phyloP scores from a whole-genome alignment of 1,284 basidiomycete genomes.

The Papiliotrema fonsecae region DNA sequence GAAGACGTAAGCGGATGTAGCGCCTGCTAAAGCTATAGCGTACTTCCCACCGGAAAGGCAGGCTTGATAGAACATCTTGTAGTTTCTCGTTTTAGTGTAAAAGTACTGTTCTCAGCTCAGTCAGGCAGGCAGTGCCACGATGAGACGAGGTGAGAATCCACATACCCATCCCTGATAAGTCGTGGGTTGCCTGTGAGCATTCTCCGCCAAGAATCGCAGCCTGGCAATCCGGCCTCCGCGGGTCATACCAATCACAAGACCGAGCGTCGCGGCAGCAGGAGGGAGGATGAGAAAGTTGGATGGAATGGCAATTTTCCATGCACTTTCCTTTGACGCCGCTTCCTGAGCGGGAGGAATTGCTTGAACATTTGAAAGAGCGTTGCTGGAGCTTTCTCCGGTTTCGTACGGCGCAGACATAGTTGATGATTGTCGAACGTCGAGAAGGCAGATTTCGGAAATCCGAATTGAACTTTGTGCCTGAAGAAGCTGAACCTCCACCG shows the following conservation, averaged over 20 bases:
- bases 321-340: too few relatives aligned
- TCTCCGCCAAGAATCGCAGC: slow-evolving; percentile 45
- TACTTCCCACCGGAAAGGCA: slow-evolving; percentile 32
- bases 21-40: slow-evolving; percentile 31
- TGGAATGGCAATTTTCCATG: slow-evolving; percentile 28
- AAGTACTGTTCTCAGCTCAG: slow-evolving; percentile 41
- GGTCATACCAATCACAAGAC: slow-evolving; percentile 39
- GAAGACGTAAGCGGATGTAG: slow-evolving; percentile 30
- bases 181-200: slow-evolving; percentile 45
- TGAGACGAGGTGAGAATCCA: slow-evolving; percentile 10
- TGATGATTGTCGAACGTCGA: too few relatives aligned
- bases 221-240: slow-evolving; percentile 39
- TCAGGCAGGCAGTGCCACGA: neutral
- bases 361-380: too few relatives aligned
- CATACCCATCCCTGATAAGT: slow-evolving; percentile 48
- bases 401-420: too few relatives aligned
- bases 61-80: slow-evolving; percentile 39
- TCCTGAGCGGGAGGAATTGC: too few relatives aligned
- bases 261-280: slow-evolving; percentile 32
- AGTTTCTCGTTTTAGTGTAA: slow-evolving; percentile 48
- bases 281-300: slow-evolving; percentile 36
- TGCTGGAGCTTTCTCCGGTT: too few relatives aligned
- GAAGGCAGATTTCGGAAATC: too few relatives aligned
- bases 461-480: too few relatives aligned
- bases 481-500: too few relatives aligned